Conservation (phyloP, 306 rosid genomes). For the Leucaena leucocephala region DNA sequence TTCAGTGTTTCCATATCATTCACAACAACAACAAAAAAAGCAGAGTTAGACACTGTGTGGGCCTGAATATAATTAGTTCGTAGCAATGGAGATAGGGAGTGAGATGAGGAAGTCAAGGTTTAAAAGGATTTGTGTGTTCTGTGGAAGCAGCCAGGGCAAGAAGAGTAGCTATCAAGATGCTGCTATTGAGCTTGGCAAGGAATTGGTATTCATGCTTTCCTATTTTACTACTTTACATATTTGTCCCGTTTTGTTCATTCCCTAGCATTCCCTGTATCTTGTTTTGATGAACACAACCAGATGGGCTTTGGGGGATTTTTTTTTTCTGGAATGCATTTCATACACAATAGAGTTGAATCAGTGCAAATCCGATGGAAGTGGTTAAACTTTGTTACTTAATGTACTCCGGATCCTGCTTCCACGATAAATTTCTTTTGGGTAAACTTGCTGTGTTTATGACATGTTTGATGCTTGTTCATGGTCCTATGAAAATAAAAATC, state of each 20-base stretch:
- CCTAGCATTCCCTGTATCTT: constrained; percentile 2
- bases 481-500: not conserved
- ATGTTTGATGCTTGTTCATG: constrained; percentile 39
- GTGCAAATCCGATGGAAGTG: constrained; percentile 1
- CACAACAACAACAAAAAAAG: constrained; percentile 2
- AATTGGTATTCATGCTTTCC: constrained; percentile 63
- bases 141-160: constrained; percentile 99
- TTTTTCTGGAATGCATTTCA: not conserved
- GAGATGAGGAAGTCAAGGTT: constrained; percentile 76
- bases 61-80: constrained; percentile 6
- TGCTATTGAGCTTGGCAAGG: constrained; percentile 92
- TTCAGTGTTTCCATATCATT: constrained; percentile 16
- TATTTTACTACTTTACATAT: not conserved
- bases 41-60: constrained; percentile 6
- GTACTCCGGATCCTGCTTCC: constrained; percentile 10
- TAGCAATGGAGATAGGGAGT: constrained; percentile 62
- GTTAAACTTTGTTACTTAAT: not conserved
- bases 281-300: not conserved
- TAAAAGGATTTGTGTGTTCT: constrained; percentile 93
- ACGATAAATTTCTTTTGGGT: constrained; percentile 5
- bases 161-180: constrained; percentile 92
- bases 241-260: constrained; percentile 13
- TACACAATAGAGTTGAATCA: constrained; percentile 1
- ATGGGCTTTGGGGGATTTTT: not conserved
- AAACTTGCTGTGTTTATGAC: constrained; percentile 39